A percentile compares a stretch with the other conserved stretches of the same genome.
Evolutionary conservation across 2,329 filamentous ascomycete species (phyloP).

Genomic region (Alternaria solani): DNA sequence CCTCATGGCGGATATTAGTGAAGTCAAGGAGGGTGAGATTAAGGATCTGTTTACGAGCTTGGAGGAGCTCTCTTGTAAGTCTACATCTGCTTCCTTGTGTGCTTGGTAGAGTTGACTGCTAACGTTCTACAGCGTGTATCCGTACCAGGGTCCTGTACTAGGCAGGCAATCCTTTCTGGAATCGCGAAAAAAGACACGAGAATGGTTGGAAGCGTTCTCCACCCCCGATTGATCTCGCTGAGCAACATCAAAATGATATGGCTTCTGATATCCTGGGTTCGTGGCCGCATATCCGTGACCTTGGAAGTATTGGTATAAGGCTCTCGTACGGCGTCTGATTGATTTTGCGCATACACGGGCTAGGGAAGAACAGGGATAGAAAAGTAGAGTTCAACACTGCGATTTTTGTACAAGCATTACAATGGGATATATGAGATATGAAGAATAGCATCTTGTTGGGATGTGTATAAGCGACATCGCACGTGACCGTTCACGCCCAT

Average conservation of each 20-base stretch:
- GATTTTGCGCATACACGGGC: neutral
- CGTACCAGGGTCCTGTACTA: slow-evolving; percentile 59
- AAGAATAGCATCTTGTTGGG: no score
- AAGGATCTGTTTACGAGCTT: slow-evolving; percentile 85
- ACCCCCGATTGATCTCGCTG: neutral
- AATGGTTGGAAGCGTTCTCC: neutral
- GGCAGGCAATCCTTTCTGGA: neutral
- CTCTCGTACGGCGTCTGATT: slow-evolving; percentile 50
- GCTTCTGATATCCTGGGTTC: slow-evolving; percentile 8
- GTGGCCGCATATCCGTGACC: slow-evolving; percentile 9
- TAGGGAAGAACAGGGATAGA: neutral
- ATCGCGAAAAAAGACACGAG: neutral
- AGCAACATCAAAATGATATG: neutral
- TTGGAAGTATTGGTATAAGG: slow-evolving; percentile 31
- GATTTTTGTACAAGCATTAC: neutral
- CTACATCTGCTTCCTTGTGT: neutral
- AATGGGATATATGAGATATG: neutral
- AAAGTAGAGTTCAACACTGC: slow-evolving; percentile 3
- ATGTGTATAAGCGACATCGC: no score
- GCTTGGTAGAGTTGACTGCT: neutral
- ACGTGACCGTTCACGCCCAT: no score
- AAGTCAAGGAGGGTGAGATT: slow-evolving; percentile 80
- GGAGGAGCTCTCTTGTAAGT: slow-evolving; percentile 80
- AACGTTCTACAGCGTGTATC: slow-evolving; percentile 45
- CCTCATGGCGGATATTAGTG: slow-evolving; percentile 96